These are phyloP conservation scores for Hansenula lynferdii DNA, from an alignment of 1,139 yeast species.

Conservation along the genomic window DNA sequence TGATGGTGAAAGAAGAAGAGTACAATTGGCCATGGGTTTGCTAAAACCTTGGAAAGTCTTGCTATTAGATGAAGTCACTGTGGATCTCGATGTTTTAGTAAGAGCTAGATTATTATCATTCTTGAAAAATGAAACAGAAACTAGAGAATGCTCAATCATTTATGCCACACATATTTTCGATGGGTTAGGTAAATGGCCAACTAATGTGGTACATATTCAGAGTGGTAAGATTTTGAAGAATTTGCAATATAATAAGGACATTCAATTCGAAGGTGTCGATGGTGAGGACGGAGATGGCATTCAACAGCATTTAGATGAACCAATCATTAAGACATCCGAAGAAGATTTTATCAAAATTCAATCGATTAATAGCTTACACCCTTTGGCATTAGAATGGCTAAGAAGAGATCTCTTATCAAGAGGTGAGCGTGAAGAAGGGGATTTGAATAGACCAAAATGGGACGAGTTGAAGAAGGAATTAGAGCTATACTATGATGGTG, in stretches of 20 bases:
- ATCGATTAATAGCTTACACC: constrained; percentile 56
- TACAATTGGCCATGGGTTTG: constrained; percentile 90
- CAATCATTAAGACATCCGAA: constrained; percentile 15
- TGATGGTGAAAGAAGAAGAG: constrained; percentile 94
- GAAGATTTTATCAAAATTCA: constrained; percentile 29
- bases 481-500: constrained; percentile 43
- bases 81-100: constrained; percentile 90
- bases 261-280: constrained; percentile 25
- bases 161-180: constrained; percentile 98
- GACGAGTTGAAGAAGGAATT: constrained; percentile 40
- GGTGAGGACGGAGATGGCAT: constrained; percentile 26
- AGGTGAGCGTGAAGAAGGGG: constrained; percentile 43
- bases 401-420: constrained; percentile 39
- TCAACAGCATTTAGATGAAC: constrained; percentile 17
- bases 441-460: constrained; percentile 34
- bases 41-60: constrained; percentile 85
- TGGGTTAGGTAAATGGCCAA: constrained; percentile 89
- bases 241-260: constrained; percentile 27
- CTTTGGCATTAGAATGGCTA: constrained; percentile 67
- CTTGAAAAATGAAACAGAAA: constrained; percentile 61
- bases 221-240: constrained; percentile 48
- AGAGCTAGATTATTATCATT: constrained; percentile 69
- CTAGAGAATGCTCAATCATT: constrained; percentile 64
- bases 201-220: constrained; percentile 73
- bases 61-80: constrained; percentile 90